Base-by-base conservation (phyloP, 768 basidiomycete genomes). In the Suillus discolor region DNA sequence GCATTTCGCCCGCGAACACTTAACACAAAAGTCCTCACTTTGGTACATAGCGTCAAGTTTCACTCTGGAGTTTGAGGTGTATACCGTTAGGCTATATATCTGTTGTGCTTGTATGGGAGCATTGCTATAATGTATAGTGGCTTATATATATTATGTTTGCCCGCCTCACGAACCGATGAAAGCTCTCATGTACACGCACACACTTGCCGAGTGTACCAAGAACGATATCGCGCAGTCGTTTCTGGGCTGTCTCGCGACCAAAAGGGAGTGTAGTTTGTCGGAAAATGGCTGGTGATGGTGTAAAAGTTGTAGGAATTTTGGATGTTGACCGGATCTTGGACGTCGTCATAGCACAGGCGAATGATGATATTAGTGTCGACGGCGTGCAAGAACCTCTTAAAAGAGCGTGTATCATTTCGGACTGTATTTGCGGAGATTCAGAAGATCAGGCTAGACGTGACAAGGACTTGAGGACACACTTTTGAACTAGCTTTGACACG, bases 131-230 rank as follows among this genome's bases (percentile, higher is more conserved):
- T 31, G 31, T 31, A 31, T 31, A 31, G 31, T 31, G 31, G 31
- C 31, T 31, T 31, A n/a, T n/a, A n/a, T n/a, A n/a, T n/a, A n/a
- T n/a, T n/a, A 31, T 31, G 31, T 31, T 31, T 31, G 31, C 31
- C 6, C 93, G 86, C 16, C 83, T 81, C 68, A 94, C 82, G 42
- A 96, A 82, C 23, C 76, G 76, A 69, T 84, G 80, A 60, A 93
- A 83, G 49, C 85, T 80, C 11, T 77, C 74, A 67, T 91, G 87
- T 13, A 94, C 77, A 54, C 84, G 82, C 55, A 93, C 80, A 68
- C 89, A 89, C 68, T 81, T 83, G 87, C 87, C 83, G n/a, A 88
- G 75, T 41, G 70, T 66, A 51, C 76, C 66, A 36, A 86, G 69
- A 41, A 78, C 83, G 74, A 87, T 78, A 38, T 80, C 73, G 61